phyloP scores from a whole-genome alignment of 1,139 yeast genomes.

The Yamadazyma buinensis region DNA sequence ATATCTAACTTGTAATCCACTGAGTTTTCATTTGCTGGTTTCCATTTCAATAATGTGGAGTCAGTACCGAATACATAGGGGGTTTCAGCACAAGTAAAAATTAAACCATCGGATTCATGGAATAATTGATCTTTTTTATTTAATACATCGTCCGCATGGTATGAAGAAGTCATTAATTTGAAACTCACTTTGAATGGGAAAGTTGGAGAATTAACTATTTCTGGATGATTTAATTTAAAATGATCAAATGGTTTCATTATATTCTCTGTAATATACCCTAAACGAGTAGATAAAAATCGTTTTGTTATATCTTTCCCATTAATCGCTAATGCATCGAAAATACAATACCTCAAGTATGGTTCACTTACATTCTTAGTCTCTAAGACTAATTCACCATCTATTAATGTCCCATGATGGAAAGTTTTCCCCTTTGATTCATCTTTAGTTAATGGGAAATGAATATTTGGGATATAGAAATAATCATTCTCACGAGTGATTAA shows the following conservation, averaged over 20 bases:
- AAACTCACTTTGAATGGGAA: conserved; percentile 84
- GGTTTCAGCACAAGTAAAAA: conserved; percentile 85
- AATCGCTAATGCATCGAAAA: conserved; percentile 87
- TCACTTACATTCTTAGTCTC: conserved; percentile 51
- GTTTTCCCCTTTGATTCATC: conserved; percentile 45
- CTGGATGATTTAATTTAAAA: conserved; percentile 65
- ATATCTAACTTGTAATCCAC: conserved; percentile 78
- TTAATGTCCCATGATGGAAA: conserved; percentile 79
- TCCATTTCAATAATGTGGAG: conserved; percentile 82
- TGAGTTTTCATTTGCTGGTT: conserved; percentile 93
- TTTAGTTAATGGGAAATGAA: conserved; percentile 69
- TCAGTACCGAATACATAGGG: conserved; percentile 92
- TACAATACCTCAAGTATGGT: conserved; percentile 62
- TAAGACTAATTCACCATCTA: conserved; percentile 85
- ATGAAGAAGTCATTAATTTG: conserved; percentile 84
- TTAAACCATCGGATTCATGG: conserved; percentile 91
- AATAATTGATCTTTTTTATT: conserved; percentile 68
- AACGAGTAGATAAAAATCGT: conserved; percentile 70
- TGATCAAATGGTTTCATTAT: conserved; percentile 79
- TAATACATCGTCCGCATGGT: conserved; percentile 75
- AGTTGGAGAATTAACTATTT: conserved; percentile 57
- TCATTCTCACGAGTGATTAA: conserved; percentile 84
- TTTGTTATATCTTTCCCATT: conserved; percentile 70
- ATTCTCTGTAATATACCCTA: conserved; percentile 82
- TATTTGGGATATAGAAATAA: conserved; percentile 72